Base-by-base conservation (phyloP, 1,139 yeast genomes). In the Geotrichum bryndzae region DNA sequence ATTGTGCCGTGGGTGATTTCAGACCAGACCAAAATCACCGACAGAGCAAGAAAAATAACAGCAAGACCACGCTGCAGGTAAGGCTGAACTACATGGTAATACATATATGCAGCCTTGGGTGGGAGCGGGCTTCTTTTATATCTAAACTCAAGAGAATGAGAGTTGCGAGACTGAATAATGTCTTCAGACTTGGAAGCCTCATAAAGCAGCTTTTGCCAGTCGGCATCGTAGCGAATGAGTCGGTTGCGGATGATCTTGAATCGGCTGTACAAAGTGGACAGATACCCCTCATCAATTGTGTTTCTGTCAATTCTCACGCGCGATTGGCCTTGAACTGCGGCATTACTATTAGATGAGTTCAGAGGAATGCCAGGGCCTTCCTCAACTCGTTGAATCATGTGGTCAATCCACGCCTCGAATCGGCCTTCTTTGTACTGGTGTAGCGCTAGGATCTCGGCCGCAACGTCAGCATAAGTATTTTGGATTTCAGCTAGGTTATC, bases 1-100 rank as follows among this genome's bases (percentile, higher is more conserved):
- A 73, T 77, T 1, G 94, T 85, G 5, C 90, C 87, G 70, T 89
- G 92, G 63, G 88, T 79, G 56, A 87, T 77, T 71, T 90, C 96
- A 22, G 94, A 86, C 76, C 88, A 86, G 25, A 87, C 79, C 8
- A 90, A 77, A 1, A 84, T 71, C 15, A 84, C 73, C 0, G 92
- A 83, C 25, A 87, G 68, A 0, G 75, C 54, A 0, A 80, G 77
- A 2, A 87, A 73, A 2, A 77, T 57, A 0, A 74, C 55, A 0
- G 84, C 77, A 31, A 74, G 63, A 0, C 79, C 57, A 38, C 84
- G 75, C 65, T 81, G 79, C 3, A 79, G 63, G 13, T 73, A 62
- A 0, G 94, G 91, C 15, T 79, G 71, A 3, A 84, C 60, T 58
- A 76, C 75, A 55, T 77, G 73, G 66, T 80, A 77, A 60, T 76